These are phyloP conservation scores for Sporobolus alterniflorus DNA, from an alignment of 202 grass and related monocot genomes.

Conservation along the genomic window DNA sequence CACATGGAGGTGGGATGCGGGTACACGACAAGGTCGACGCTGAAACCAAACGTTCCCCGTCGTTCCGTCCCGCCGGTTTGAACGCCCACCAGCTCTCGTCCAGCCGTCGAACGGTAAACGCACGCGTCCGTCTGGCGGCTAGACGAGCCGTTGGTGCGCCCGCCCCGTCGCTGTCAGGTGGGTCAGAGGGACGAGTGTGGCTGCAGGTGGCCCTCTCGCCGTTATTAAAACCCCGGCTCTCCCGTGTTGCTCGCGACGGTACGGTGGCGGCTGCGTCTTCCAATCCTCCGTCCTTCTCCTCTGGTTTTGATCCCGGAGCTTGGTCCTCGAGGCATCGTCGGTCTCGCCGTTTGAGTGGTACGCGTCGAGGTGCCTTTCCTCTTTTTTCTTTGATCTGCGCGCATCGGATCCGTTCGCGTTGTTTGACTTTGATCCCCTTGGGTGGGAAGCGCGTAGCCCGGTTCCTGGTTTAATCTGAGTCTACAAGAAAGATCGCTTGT, in stretches of 20 bases:
- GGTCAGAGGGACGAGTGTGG: no score
- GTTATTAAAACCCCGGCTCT: slow-evolving; percentile 13
- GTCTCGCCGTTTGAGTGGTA: slow-evolving; percentile 24
- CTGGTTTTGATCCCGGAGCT: background rate
- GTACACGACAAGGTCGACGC: background rate
- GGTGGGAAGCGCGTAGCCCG: background rate
- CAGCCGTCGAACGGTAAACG: slow-evolving; percentile 4
- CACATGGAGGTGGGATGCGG: background rate
- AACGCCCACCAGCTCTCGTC: slow-evolving; percentile 16
- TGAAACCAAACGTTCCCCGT: background rate
- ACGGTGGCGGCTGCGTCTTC: background rate
- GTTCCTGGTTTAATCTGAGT: background rate
- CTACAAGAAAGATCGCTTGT: background rate
- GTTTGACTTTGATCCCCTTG: background rate
- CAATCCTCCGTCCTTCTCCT: background rate
- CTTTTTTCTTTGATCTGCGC: background rate
- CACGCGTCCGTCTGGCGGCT: background rate
- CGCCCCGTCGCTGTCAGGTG: background rate
- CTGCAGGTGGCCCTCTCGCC: background rate
- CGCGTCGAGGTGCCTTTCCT: background rate
- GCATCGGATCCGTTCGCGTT: background rate
- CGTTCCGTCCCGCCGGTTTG: slow-evolving; percentile 12
- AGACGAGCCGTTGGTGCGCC: background rate
- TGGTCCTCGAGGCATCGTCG: background rate
- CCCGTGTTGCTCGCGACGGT: slow-evolving; percentile 12